Percentiles rank a stretch among this genome's conserved stretches.
phyloP scores from a whole-genome alignment of 257 asterid genomes.

The Verbena officinalis region DNA sequence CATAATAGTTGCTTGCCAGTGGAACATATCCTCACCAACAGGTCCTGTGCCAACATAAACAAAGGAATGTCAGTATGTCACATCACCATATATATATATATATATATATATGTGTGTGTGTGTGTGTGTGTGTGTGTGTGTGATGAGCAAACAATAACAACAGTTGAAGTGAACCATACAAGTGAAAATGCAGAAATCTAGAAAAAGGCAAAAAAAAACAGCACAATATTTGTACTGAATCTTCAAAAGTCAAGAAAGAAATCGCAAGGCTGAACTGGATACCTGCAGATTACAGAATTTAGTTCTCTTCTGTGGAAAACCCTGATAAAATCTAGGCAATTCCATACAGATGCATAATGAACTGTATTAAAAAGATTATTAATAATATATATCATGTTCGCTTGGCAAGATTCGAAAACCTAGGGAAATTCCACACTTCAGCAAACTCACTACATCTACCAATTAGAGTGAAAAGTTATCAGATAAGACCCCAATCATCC shows the following conservation, averaged over 20 bases:
- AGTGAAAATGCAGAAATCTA: conserved; percentile 2
- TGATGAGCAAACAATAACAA: not conserved
- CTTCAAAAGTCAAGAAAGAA: not conserved
- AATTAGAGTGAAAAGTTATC: not conserved
- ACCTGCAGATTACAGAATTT: not conserved
- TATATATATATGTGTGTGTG: not conserved
- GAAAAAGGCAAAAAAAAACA: too few relatives aligned
- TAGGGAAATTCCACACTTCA: too few relatives aligned
- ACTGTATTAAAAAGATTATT: too few relatives aligned
- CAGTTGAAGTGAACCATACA: conserved; percentile 1
- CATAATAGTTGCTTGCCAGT: conserved; percentile 58
- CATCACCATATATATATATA: not conserved
- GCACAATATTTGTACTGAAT: not conserved
- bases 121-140: too few relatives aligned
- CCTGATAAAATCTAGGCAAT: not conserved
- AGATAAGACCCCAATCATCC: too few relatives aligned
- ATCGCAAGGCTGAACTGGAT: not conserved
- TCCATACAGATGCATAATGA: not conserved
- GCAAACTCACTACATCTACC: too few relatives aligned
- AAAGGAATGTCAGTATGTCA: conserved; percentile 5
- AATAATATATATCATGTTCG: too few relatives aligned
- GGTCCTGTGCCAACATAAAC: conserved; percentile 36
- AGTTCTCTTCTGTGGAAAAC: not conserved
- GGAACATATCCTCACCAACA: conserved; percentile 57
- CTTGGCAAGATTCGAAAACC: too few relatives aligned